Conservation (phyloP, 345 rosid genomes). For the Lepidium aucheri region DNA sequence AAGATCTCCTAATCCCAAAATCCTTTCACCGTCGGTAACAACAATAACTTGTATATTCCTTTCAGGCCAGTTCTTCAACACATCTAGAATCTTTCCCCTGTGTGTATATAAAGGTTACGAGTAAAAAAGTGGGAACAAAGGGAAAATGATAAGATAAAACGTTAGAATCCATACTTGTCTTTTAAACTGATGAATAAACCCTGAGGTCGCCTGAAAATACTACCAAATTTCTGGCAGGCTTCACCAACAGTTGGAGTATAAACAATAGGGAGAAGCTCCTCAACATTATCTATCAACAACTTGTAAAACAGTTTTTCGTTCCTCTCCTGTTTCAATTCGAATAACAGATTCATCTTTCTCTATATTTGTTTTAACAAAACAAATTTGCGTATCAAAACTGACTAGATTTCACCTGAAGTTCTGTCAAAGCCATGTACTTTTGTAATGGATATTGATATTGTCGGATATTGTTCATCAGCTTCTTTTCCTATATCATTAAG, state of each 20-base stretch:
- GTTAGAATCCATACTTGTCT: constrained; percentile 49
- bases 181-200: constrained; percentile 89
- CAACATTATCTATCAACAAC: constrained; percentile 79
- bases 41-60: constrained; percentile 82
- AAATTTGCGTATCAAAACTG: not conserved
- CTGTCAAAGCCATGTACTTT: constrained; percentile 84
- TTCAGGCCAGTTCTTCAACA: constrained; percentile 90
- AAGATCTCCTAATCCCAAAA: constrained; percentile 93
- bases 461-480: constrained; percentile 55
- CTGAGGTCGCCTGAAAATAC: constrained; percentile 92
- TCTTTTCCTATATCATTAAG: constrained; percentile 50
- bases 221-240: constrained; percentile 93
- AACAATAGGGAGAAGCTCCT: constrained; percentile 85
- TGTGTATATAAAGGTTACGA: not conserved
- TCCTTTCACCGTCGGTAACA: constrained; percentile 92
- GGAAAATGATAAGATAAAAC: not conserved
- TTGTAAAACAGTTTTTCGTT: constrained; percentile 84
- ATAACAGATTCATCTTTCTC: not conserved
- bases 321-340: constrained; percentile 51
- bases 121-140: not conserved
- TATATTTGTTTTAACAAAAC: not conserved
- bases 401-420: constrained; percentile 52
- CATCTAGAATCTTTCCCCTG: constrained; percentile 88
- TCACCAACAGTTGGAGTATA: constrained; percentile 96
- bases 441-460: constrained; percentile 69